A percentile compares a stretch with the other conserved stretches of the same genome.
phyloP scores from a whole-genome alignment of 371 early-diverging fungal species.

The Chytridiales sp. region DNA sequence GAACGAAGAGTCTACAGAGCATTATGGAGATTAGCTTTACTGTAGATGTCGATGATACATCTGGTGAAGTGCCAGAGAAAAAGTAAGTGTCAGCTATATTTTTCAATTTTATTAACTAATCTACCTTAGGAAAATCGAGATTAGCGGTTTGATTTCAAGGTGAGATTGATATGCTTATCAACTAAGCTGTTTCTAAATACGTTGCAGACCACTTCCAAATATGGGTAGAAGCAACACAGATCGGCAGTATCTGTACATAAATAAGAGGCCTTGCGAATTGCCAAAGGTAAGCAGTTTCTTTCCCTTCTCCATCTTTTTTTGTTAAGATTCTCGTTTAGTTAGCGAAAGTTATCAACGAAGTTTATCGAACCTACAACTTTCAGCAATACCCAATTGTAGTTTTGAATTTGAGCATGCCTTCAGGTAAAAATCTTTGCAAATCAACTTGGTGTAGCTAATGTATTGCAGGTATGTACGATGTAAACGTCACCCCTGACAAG shows the following conservation, averaged over 20 bases:
- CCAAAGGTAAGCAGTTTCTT: conserved; percentile 60
- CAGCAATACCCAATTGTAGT: conserved; percentile 81
- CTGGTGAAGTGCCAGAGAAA: neutral
- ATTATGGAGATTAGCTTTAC: conserved; percentile 49
- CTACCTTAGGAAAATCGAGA: conserved; percentile 5
- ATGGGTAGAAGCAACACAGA: conserved; percentile 73
- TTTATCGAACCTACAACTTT: conserved; percentile 66
- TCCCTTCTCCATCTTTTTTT: neutral
- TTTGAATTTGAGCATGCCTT: conserved; percentile 60
- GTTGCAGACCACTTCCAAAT: conserved; percentile 67
- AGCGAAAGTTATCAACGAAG: conserved; percentile 72
- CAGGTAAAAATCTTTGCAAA: too few species aligned
- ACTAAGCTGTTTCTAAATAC: neutral
- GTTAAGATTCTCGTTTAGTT: conserved; percentile 27
- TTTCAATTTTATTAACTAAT: neutral
- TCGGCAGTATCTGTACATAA: conserved; percentile 84
- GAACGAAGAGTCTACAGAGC: conserved; percentile 58
- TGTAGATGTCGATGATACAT: conserved; percentile 10
- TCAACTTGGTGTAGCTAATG: too few species aligned
- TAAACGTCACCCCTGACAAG: conserved; percentile 95
- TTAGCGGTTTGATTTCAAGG: conserved; percentile 19
- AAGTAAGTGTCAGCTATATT: conserved; percentile 1
- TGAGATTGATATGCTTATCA: too few species aligned
- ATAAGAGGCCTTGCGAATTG: conserved; percentile 83
- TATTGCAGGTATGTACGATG: conserved; percentile 62